Evolutionary conservation across 345 rosid species (phyloP).

Genomic region (Melaleuca quinquenervia): DNA sequence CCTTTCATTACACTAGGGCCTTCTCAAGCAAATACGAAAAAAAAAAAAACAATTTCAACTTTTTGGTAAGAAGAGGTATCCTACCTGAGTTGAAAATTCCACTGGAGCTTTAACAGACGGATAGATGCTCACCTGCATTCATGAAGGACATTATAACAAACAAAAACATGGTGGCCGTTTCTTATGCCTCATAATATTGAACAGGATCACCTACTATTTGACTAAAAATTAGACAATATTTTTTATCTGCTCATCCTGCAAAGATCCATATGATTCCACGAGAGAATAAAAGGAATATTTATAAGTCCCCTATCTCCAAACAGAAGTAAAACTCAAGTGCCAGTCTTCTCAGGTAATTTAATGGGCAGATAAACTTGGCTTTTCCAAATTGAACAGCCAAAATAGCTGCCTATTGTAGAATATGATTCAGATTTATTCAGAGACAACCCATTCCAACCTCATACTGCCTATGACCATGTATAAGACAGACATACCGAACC

Average conservation of each 20-base stretch:
- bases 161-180: neutral
- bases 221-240: neutral
- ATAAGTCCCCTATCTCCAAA: neutral
- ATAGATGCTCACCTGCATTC: slow-evolving; percentile 65
- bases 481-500: neutral
- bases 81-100: slow-evolving; percentile 75
- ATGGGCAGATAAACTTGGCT: neutral
- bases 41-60: neutral
- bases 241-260: neutral
- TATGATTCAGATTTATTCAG: neutral
- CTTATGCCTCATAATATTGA: neutral
- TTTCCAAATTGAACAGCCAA: neutral
- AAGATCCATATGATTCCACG: neutral
- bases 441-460: neutral
- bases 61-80: neutral
- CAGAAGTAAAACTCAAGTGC: neutral
- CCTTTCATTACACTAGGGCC: neutral
- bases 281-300: neutral
- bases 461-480: neutral
- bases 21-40: neutral
- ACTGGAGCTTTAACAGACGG: slow-evolving; percentile 81
- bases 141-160: neutral
- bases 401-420: neutral
- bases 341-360: neutral
- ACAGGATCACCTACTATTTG: neutral